Evolutionary conservation across 257 asterid species (phyloP).

Genomic region (Fraxinus cuspidata): DNA sequence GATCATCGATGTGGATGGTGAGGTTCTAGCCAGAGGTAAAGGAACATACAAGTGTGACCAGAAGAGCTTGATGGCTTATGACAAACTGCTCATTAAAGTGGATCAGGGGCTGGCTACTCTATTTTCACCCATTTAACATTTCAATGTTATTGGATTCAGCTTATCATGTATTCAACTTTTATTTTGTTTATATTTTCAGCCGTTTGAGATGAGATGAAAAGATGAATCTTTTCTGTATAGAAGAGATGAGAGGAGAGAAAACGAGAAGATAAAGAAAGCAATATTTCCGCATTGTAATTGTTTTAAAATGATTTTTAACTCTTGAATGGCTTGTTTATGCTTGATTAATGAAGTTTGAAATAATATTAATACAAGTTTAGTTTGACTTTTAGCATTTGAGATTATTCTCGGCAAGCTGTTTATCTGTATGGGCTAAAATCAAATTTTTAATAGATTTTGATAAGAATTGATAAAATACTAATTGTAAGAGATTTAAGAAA

Average conservation of each 20-base stretch:
- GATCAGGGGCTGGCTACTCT: conserved; percentile 92
- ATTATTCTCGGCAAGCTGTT: too few relatives aligned
- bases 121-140: conserved; percentile 59
- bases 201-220: neutral
- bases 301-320: neutral
- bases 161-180: neutral
- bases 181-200: neutral
- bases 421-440: neutral
- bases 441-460: too few relatives aligned
- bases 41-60: conserved; percentile 70
- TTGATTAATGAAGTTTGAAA: neutral
- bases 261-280: neutral
- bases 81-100: conserved; percentile 54
- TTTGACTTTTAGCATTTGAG: neutral
- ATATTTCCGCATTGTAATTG: neutral
- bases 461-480: too few relatives aligned
- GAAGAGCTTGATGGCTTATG: conserved; percentile 71
- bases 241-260: neutral
- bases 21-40: conserved; percentile 78
- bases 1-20: conserved; percentile 58
- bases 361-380: neutral
- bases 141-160: neutral
- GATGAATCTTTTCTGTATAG: neutral
- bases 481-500: too few relatives aligned
- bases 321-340: neutral